Base-by-base conservation (phyloP, 2,329 filamentous ascomycete genomes). In the Paecilomyces variotii region DNA sequence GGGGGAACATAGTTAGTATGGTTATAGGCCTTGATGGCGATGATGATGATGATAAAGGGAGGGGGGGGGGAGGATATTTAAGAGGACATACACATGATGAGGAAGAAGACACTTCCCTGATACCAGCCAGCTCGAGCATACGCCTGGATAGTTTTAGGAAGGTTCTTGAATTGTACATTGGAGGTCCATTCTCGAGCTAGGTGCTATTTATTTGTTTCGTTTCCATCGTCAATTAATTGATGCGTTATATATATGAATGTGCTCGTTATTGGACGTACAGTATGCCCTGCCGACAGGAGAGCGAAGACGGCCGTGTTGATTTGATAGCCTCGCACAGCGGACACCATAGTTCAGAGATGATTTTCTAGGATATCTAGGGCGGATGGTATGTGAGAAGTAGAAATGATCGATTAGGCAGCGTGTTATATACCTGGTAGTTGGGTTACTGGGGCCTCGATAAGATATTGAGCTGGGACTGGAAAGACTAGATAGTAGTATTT, bases 81-180 rank as follows among this genome's bases (percentile, higher is more conserved):
- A 19, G 12, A 12, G 14, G 14, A 62, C 63, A 39, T 61, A 68
- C 67, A 59, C 50, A 62, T 57, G 25, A 67, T 55, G 6, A 69
- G 28, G 27, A 69, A 61, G 55, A 66, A 67, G 10, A 66, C 61
- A 32, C 67, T 69, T 26, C 67, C 67, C 67, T 69, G 67, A 54
- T 67, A 70, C 67, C 67, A 70, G 3, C 67, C 67, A 4, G 67
- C 62, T 57, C 55, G 63, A 0, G 66, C 62, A 27, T 63, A 63
- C 24, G 61, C 58, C 34, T 54, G 35, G 3, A 52, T 51, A 35
- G 35, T 32, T 14, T 49, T 45, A 5, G 60, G 58, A 34, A 67
- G 63, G 19, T 57, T 60, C 59, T 64, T 67, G 30, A 69, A 69
- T 50, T 59, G 53, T 26, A 64, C 65, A 45, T 70, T 63, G 32